phyloP scores from a whole-genome alignment of 1,284 basidiomycete species.

The Irpex rosettiformis region DNA sequence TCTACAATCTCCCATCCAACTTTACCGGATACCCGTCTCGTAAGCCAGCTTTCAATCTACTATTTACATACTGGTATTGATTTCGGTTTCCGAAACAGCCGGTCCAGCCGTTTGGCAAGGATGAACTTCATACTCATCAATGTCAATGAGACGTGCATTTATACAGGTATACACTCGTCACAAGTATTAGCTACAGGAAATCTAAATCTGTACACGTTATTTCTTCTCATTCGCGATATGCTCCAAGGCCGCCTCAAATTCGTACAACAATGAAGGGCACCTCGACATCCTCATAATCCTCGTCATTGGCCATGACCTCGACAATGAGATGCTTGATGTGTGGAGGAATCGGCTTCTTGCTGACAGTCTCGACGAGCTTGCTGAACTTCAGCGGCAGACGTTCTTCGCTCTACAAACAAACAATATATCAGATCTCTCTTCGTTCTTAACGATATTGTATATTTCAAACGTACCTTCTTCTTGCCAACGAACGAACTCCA shows the following conservation, averaged over 20 bases:
- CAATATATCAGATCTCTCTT: constrained; percentile 11
- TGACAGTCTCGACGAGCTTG: constrained; percentile 89
- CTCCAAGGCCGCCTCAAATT: constrained; percentile 6
- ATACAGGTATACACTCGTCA: background rate
- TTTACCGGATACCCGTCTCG: constrained; percentile 17
- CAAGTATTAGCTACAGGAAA: constrained; percentile 10
- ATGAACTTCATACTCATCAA: background rate
- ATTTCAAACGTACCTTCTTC: constrained; percentile 69
- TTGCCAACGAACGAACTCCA: constrained; percentile 92
- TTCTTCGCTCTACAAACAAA: constrained; percentile 68
- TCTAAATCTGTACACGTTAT: constrained; percentile 9
- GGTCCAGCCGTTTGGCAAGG: constrained; percentile 20
- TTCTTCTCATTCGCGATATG: background rate
- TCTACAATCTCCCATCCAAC: constrained; percentile 24
- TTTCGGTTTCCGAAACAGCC: constrained; percentile 2
- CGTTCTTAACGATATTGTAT: background rate
- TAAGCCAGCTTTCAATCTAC: constrained; percentile 1
- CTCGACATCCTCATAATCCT: constrained; percentile 87
- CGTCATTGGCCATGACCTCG: constrained; percentile 93
- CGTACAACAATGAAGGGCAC: constrained; percentile 22
- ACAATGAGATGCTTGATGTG: constrained; percentile 83
- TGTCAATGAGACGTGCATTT: background rate
- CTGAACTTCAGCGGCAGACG: constrained; percentile 87
- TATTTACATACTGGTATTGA: background rate
- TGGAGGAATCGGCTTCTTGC: constrained; percentile 86